Conservation (phyloP, 192 early-diverging fungal species). For the Phycomyces nitens region DNA sequence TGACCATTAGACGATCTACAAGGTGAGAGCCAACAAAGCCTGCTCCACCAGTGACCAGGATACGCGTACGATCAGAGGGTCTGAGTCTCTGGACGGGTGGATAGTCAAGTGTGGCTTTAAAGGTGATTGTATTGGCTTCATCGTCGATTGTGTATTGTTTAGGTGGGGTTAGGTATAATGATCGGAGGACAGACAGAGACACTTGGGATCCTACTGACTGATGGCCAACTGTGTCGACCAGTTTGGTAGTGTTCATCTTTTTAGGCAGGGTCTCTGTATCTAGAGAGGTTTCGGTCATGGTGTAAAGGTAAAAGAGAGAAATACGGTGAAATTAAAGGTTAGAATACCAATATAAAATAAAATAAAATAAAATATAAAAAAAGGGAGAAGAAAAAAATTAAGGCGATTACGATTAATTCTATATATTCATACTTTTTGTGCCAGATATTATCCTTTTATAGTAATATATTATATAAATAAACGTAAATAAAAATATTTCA, state of each 20-base stretch:
- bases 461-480: too few relatives aligned
- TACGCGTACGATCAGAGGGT: constrained; percentile 56
- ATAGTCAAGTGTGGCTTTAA: constrained; percentile 40
- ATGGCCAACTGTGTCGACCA: constrained; percentile 34
- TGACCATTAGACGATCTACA: constrained; percentile 74
- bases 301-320: neutral
- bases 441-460: too few relatives aligned
- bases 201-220: constrained; percentile 33
- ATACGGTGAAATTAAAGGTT: neutral
- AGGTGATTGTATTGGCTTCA: constrained; percentile 39
- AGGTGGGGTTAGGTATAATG: constrained; percentile 35
- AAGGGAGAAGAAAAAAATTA: too few relatives aligned
- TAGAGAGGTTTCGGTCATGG: too few relatives aligned
- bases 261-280: neutral
- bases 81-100: constrained; percentile 58
- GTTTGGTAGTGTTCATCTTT: neutral
- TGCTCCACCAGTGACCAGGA: constrained; percentile 84
- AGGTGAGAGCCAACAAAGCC: constrained; percentile 85
- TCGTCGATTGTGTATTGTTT: constrained; percentile 24
- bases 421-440: too few relatives aligned
- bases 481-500: too few relatives aligned
- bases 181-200: constrained; percentile 26
- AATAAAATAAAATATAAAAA: neutral
- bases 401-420: too few relatives aligned
- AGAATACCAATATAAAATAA: neutral